Base-by-base conservation (phyloP, 75 land plant genomes). In the Larix kaempferi region DNA sequence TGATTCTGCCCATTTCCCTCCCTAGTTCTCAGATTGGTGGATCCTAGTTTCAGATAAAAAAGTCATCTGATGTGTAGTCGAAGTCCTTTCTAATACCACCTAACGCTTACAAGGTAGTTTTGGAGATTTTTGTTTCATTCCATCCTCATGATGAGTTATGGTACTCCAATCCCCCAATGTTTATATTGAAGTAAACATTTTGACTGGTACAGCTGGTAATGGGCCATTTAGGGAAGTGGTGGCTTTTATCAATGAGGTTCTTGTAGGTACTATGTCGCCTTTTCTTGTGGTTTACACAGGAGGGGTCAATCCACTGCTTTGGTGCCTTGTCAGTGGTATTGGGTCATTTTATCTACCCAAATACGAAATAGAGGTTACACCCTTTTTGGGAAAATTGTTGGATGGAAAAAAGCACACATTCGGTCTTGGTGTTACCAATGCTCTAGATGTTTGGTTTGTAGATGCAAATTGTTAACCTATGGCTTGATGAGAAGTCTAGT, bases 81-180 rank as follows among this genome's bases (percentile, higher is more conserved):
- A 26, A 11, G 19, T 35, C 49, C 12, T 71, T 81, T 23, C 21
- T 37, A 11, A 21, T 85, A 3, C 91, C 91, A 1, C n/a, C 27
- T 7, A 89, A 84, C 62, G 74, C 86, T 12, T 84, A 80, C 84
- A 77, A 57, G 17, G 91, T 85, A 4, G 74, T 81, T 44, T 76
- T 89, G 23, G 91, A 89, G 56, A 69, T 89, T 37, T 89, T 55
- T 73, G 82, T 87, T 44, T 89, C 91, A 16, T 80, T 64, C 74
- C 91, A 89, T 66, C 62, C 77, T 23, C 35, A 75, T 13, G 91
- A 89, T 77, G 91, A 89, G 66, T 87, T 79, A 66, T 89, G 91
- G 91, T 87, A 86, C 76, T 29, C 33, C 33, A 29, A 29, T 87
- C 89, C 7, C 80, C 84, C 0, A 78, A 86, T 37, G 87, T 76